Base-by-base conservation (phyloP, 75 land plant genomes). In the Selaginella tamariscina region DNA sequence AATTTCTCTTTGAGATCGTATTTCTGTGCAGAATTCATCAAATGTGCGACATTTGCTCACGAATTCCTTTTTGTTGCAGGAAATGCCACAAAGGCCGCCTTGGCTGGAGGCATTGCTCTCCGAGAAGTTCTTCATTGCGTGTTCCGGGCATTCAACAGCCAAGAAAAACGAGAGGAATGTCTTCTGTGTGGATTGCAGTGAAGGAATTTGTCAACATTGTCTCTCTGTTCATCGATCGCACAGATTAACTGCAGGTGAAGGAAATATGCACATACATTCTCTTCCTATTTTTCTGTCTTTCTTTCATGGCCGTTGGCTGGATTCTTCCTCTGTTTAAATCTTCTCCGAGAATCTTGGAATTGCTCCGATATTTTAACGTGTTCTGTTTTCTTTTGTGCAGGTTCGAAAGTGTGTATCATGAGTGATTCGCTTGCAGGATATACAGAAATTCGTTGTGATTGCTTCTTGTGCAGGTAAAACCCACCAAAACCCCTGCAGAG, bases 361-460 rank as follows among this genome's bases (percentile, higher is more conserved):
- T n/a, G n/a, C n/a, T n/a, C n/a, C n/a, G n/a, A n/a, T n/a, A n/a
- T n/a, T n/a, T n/a, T n/a, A n/a, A n/a, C n/a, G n/a, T n/a, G n/a
- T n/a, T n/a, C n/a, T n/a, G n/a, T n/a, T n/a, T n/a, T 39, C 49
- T 5, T 5, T 31, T 13, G 29, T 22, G 23, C 82, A 85, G 81
- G 77, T 88, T 69, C 72, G 98, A 23, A 76, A 96, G 0, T 94
- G 98, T 94, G 0, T 94, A 94, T 56, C 98, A 94, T 69, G 88
- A 94, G 98, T 94, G n/a, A 80, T 89, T 22, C 70, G 91, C 28
- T 62, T 94, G 8, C 88, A 89, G 15, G 98, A 94, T 73, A 87
- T 94, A 15, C 88, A 89, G 68, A 87, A 85, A 60, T 79, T 94
- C 26, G 80, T 94, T 0, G 95, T 89, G 33, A 86, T 88, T 68